Evolutionary conservation across 1,284 basidiomycete species (phyloP).

Genomic region (Microbotryum saponariae): DNA sequence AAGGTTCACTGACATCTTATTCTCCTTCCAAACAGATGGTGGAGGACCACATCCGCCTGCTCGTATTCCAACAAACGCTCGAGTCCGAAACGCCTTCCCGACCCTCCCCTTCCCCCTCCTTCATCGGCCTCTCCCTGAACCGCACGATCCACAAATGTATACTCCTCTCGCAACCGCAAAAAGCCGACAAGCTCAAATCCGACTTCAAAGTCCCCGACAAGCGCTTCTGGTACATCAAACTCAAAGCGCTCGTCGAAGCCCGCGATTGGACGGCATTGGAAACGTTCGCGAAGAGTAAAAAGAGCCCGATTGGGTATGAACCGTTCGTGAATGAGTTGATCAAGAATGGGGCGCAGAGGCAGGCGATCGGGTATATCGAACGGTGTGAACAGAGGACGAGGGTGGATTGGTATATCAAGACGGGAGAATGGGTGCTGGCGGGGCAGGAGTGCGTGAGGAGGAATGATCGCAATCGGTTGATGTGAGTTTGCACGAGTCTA

Average conservation of each 20-base stretch:
- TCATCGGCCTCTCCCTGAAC: slow-evolving; percentile 73
- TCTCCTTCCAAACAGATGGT: slow-evolving; percentile 57
- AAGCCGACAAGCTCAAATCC: slow-evolving; percentile 71
- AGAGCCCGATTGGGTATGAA: slow-evolving; percentile 92
- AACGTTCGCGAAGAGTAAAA: slow-evolving; percentile 69
- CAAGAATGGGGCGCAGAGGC: slow-evolving; percentile 59
- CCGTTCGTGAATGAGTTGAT: slow-evolving; percentile 77
- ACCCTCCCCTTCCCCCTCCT: slow-evolving; percentile 37
- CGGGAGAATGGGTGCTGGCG: slow-evolving; percentile 28
- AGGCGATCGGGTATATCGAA: slow-evolving; percentile 66
- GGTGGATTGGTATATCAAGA: slow-evolving; percentile 70
- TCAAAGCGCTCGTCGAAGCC: slow-evolving; percentile 67
- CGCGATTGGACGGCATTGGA: slow-evolving; percentile 80
- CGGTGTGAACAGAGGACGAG: slow-evolving; percentile 75
- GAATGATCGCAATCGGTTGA: slow-evolving; percentile 20
- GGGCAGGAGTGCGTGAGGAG: slow-evolving; percentile 27
- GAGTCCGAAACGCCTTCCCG: slow-evolving; percentile 77
- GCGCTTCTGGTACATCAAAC: slow-evolving; percentile 88
- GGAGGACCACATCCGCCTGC: slow-evolving; percentile 72
- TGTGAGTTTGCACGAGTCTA: slow-evolving; percentile 10
- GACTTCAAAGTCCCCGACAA: slow-evolving; percentile 91
- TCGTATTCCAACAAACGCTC: slow-evolving; percentile 71
- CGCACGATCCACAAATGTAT: slow-evolving; percentile 71
- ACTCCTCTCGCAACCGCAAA: slow-evolving; percentile 67
- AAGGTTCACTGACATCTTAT: background rate